Base-by-base conservation (phyloP, 2,329 filamentous ascomycete species). In the Clonostachys chloroleuca region DNA sequence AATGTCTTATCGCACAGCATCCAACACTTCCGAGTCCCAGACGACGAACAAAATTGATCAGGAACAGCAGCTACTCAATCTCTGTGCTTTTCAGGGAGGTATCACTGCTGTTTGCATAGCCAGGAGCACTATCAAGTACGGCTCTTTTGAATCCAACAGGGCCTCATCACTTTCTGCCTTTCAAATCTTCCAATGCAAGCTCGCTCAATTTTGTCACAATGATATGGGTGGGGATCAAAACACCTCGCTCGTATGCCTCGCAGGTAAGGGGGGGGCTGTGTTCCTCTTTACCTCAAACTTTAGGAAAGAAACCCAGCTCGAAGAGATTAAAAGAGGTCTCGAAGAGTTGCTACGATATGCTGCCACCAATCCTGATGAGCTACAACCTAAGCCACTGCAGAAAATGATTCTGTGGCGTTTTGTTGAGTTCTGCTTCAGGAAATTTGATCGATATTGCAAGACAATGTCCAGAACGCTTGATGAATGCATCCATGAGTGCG, bases 271-370 rank as follows among this genome's bases (percentile, higher is more conserved):
- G 16, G 50, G 6, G 7, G 47, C 48, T 2, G 43, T 44, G 12
- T 55, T 52, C 35, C 42, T 50, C 9, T 44, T 55, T 40, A 35
- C 40, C 12, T 53, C 49, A n/a, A 53, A 55, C 16, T 12, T 16
- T 4, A 49, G 51, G 13, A 47, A 39, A 2, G 37, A 34, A 12
- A 10, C 24, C 3, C 46, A 53, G 33, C 49, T 51, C 34, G 43
- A 49, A 5, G 33, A 48, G 7, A 42, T 40, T 6, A 43, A 41
- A 36, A 46, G n/a, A 14, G 49, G 49, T 35, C 41, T 53, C 10
- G 18, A 13, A 42, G 18, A 35, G 3, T 20, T 53, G 12, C 46
- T 53, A 10, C 37, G 46, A n/a, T 49, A 12, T 37, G 45, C 49
- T 5, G 47, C 44, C 3, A 6, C 12, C 16, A 55, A 56, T 12